Evolutionary conservation across 106 monocot species (phyloP).

Genomic region (Hemerocallis citrina): DNA sequence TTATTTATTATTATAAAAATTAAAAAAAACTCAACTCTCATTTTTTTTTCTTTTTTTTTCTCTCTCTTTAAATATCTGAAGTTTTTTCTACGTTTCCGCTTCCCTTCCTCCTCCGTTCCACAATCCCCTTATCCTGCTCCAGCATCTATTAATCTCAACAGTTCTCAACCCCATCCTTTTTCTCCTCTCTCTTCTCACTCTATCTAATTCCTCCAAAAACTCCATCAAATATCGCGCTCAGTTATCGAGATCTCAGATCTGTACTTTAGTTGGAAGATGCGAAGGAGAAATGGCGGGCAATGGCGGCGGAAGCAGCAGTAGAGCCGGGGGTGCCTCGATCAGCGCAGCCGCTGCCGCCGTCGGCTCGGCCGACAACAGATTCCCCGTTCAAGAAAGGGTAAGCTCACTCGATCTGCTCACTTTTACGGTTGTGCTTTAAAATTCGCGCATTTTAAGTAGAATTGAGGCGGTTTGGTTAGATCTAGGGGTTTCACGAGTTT

Average conservation of each 20-base stretch:
- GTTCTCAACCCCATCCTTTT: neutral
- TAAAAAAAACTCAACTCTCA: too few species aligned
- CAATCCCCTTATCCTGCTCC: neutral
- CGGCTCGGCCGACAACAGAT: slow-evolving; percentile 39
- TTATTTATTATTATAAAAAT: neutral
- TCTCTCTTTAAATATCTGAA: neutral
- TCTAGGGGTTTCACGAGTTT: neutral
- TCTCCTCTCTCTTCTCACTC: neutral
- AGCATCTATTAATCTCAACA: too few species aligned
- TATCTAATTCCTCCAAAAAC: neutral
- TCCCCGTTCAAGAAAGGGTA: slow-evolving; percentile 47
- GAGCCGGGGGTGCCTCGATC: slow-evolving; percentile 37
- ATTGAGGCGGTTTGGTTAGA: neutral
- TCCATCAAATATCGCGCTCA: neutral
- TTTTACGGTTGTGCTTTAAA: neutral
- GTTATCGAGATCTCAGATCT: slow-evolving; percentile 2
- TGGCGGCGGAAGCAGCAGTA: slow-evolving; percentile 31
- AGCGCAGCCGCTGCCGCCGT: slow-evolving; percentile 41
- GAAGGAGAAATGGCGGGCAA: slow-evolving; percentile 36
- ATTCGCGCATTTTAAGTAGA: neutral
- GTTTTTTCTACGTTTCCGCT: neutral
- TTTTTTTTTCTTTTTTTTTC: too few species aligned
- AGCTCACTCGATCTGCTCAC: slow-evolving; percentile 1
- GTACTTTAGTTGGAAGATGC: slow-evolving; percentile 6
- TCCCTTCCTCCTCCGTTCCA: neutral